Evolutionary conservation across 768 basidiomycete species (phyloP), one percentile per base, ranked within the genome.

Genomic region (Boletus rubroflammeus): DNA sequence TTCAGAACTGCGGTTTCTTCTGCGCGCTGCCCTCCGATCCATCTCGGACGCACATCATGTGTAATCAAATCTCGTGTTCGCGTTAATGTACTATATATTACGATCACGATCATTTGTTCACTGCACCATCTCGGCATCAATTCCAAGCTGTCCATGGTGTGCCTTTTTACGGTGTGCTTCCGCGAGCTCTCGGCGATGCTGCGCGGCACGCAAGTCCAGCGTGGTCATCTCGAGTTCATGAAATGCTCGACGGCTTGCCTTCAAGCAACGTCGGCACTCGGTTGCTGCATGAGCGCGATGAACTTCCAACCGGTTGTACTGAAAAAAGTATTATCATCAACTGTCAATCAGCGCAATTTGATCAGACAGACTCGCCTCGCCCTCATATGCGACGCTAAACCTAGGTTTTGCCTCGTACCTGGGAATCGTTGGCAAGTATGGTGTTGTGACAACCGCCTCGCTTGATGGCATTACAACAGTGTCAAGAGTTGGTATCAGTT

Each of bases 11-110:
- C 48, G 85, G 83, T 14, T 87, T 88, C 69, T 89, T 81, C 68
- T 88, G 85, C 65, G 78, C 82, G 2, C 67, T 86, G 43, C 84
- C 86, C 14, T 81, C 81, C 64, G 82, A 90, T 63, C 87, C 85
- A 7, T 66, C 72, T 50, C 78, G 75, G 67, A 85, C 84, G 23
- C 73, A 89, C 58, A 85, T 88, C 73, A 80, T 85, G 60, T 89
- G 86, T 70, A 84, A 72, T 62, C 85, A 78, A n/a, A 70, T 88
- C 58, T 81, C 81, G 51, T 76, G 79, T 64, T 55, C 55, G 39
- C 61, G n/a, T 54, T 61, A 47, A 59, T 57, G 59, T 57, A 55
- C 58, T 57, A 54, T 23, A 36, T 52, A 62, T 67, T 58, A 60
- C 56, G 61, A 66, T 65, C 58, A 58, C 55, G 54, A 67, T 66